Evolutionary conservation across 208 protist species (phyloP).

Genomic region (Leishmania aethiopica): DNA sequence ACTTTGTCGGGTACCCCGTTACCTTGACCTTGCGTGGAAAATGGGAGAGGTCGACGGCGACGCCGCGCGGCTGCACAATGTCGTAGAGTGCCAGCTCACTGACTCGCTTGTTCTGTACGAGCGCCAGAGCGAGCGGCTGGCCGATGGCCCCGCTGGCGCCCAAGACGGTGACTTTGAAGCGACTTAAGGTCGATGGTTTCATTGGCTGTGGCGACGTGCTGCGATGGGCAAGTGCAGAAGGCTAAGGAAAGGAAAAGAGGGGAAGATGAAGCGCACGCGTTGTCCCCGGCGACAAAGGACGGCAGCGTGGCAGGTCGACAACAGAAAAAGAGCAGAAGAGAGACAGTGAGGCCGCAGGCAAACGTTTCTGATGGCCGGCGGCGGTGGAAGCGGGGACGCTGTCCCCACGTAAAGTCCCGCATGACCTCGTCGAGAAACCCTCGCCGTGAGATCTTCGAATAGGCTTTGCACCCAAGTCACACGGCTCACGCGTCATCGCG

Average conservation of each 20-base stretch:
- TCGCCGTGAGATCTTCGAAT: not conserved
- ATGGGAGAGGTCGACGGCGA: slow-evolving; percentile 91
- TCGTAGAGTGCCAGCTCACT: slow-evolving; percentile 88
- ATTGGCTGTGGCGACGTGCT: not conserved
- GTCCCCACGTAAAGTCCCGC: not conserved
- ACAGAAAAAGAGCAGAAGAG: not conserved
- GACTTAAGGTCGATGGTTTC: not conserved
- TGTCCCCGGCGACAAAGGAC: not conserved
- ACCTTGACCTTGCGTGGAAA: slow-evolving; percentile 83
- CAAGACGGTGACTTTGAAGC: slow-evolving; percentile 84
- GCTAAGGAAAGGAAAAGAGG: not conserved
- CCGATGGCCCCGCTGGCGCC: slow-evolving; percentile 96
- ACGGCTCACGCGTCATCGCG: not conserved
- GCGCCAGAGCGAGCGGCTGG: slow-evolving; percentile 94
- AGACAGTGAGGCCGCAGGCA: not conserved
- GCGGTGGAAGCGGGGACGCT: not conserved
- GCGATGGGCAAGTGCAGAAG: not conserved
- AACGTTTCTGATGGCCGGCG: not conserved
- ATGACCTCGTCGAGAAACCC: not conserved
- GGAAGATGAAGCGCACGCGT: not conserved
- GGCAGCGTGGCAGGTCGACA: not conserved
- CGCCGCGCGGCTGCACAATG: slow-evolving; percentile 64
- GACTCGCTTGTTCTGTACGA: slow-evolving; percentile 87
- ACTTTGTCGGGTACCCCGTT: slow-evolving; percentile 58
- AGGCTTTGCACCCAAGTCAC: not conserved